Conservation (phyloP, 768 basidiomycete species). For the Sutorius australiensis region DNA sequence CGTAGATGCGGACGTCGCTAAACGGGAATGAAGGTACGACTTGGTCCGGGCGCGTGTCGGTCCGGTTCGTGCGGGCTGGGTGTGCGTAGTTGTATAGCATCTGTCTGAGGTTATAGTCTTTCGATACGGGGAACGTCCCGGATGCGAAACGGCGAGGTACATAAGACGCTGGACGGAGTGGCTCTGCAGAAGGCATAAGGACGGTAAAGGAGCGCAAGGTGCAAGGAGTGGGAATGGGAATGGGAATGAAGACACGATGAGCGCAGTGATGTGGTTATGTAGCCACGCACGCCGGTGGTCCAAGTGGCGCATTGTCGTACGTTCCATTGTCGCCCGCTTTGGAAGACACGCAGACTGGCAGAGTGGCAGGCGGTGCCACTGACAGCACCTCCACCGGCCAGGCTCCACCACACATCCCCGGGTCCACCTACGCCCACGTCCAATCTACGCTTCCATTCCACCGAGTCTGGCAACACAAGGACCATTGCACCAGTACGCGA, state of each 20-base stretch:
- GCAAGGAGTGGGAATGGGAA: background rate
- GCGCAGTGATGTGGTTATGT: constrained; percentile 12
- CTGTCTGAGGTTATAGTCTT: constrained; percentile 23
- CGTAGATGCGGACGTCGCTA: constrained; percentile 27
- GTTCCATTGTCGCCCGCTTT: background rate
- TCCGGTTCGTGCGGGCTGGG: background rate
- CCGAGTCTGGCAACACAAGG: no score
- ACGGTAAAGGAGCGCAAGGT: no score
- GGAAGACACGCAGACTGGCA: background rate
- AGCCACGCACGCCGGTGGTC: no score
- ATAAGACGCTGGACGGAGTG: constrained; percentile 8
- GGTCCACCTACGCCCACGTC: no score
- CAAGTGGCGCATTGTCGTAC: constrained; percentile 5
- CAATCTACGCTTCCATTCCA: no score
- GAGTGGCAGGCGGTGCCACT: constrained; percentile 3
- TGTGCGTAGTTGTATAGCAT: constrained; percentile 25
- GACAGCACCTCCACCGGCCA: constrained; percentile 6
- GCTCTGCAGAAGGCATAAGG: constrained; percentile 9
- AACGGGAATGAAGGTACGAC: constrained; percentile 35
- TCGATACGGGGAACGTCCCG: constrained; percentile 29
- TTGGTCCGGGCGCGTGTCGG: constrained; percentile 12
- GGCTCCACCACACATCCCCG: no score
- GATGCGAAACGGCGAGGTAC: constrained; percentile 19
- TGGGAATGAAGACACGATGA: background rate
- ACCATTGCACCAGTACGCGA: no score